Percentiles rank a stretch among this genome's conserved stretches.
Evolutionary conservation across 306 rosid species (phyloP).

Genomic region (Trifolium repens): DNA sequence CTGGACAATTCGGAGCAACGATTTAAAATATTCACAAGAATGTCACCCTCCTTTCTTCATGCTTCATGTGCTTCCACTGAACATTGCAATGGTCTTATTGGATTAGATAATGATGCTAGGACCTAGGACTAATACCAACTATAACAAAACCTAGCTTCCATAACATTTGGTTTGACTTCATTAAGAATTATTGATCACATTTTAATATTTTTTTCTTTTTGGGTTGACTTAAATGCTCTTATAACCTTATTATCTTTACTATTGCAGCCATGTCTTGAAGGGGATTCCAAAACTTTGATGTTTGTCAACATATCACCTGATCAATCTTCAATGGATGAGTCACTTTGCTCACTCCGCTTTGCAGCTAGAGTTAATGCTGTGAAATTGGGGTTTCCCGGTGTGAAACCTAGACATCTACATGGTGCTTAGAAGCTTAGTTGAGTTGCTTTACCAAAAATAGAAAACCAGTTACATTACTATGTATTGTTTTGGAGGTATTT

Average conservation of each 20-base stretch:
- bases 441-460: slow-evolving; percentile 40
- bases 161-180: neutral
- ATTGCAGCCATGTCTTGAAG: slow-evolving; percentile 93
- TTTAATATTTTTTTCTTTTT: neutral
- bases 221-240: too few relatives aligned
- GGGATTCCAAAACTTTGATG: slow-evolving; percentile 94
- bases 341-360: slow-evolving; percentile 90
- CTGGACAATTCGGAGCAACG: too few relatives aligned
- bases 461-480: too few relatives aligned
- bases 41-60: too few relatives aligned
- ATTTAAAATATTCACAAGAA: too few relatives aligned
- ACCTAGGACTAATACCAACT: too few relatives aligned
- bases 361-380: slow-evolving; percentile 89
- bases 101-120: too few relatives aligned
- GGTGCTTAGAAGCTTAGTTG: slow-evolving; percentile 61
- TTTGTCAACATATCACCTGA: slow-evolving; percentile 91
- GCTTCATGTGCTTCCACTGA: too few relatives aligned
- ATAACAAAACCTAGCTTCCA: neutral
- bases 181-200: neutral
- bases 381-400: slow-evolving; percentile 89
- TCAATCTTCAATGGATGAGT: slow-evolving; percentile 74
- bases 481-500: too few relatives aligned
- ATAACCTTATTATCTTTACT: slow-evolving; percentile 5
- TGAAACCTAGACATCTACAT: slow-evolving; percentile 70
- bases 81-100: too few relatives aligned